A percentile compares a stretch with the other conserved stretches of the same genome.
Evolutionary conservation across 768 basidiomycete genomes (phyloP).

Genomic region (Mycena filopes): DNA sequence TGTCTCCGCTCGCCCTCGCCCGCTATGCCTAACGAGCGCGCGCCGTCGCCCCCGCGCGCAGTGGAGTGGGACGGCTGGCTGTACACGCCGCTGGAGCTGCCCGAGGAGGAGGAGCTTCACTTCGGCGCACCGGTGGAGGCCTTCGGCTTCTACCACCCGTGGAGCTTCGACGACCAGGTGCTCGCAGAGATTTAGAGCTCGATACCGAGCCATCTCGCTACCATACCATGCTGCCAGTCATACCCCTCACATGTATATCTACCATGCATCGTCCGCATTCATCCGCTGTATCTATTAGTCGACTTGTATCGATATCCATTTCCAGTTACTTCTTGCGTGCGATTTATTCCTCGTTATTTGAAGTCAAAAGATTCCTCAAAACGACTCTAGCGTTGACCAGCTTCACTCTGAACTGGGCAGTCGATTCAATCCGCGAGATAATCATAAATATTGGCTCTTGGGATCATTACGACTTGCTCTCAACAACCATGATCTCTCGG

Average conservation of each 20-base stretch:
- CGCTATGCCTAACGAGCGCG: background rate
- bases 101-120: background rate
- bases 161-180: background rate
- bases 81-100: slow-evolving; percentile 11
- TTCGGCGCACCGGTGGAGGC: background rate
- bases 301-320: background rate
- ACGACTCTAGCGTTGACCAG: too few species aligned
- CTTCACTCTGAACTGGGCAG: too few species aligned
- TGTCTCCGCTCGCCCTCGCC: slow-evolving; percentile 7
- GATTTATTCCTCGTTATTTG: too few species aligned
- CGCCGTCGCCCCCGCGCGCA: background rate
- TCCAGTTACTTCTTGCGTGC: too few species aligned
- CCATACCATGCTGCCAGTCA: background rate
- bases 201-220: background rate
- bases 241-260: background rate
- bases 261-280: background rate
- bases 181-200: background rate
- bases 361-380: too few species aligned
- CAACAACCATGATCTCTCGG: too few species aligned
- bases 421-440: too few species aligned
- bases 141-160: slow-evolving; percentile 13
- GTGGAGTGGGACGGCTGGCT: slow-evolving; percentile 18
- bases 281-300: background rate
- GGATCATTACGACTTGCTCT: too few species aligned
- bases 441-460: too few species aligned